Evolutionary conservation across 768 basidiomycete species (phyloP).

Genomic region (Auricularia sp.): DNA sequence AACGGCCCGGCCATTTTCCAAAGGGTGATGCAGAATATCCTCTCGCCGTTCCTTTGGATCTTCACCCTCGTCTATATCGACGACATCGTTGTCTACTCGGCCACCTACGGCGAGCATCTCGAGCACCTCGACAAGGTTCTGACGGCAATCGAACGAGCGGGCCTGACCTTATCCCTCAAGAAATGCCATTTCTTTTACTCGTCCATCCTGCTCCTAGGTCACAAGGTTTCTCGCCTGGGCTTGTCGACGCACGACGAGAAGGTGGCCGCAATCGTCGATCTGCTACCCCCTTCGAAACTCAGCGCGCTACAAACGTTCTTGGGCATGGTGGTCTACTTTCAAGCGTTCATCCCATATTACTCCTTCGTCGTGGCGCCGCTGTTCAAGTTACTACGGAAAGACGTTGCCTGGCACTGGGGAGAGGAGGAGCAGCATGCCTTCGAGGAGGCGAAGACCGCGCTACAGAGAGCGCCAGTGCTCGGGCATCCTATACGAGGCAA

Average conservation of each 20-base stretch:
- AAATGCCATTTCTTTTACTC: slow-evolving; percentile 28
- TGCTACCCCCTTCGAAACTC: slow-evolving; percentile 17
- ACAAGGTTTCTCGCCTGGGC: no score
- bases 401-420: no score
- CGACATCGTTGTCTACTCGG: slow-evolving; percentile 29
- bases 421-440: slow-evolving; percentile 21
- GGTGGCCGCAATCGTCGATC: slow-evolving; percentile 23
- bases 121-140: slow-evolving; percentile 14
- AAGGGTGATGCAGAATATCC: no score
- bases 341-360: slow-evolving; percentile 19
- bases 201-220: slow-evolving; percentile 26
- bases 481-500: slow-evolving; percentile 19
- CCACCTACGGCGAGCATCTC: slow-evolving; percentile 21
- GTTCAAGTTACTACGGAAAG: slow-evolving; percentile 10
- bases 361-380: no score
- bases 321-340: slow-evolving; percentile 31
- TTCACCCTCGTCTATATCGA: no score
- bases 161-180: slow-evolving; percentile 24
- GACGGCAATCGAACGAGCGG: slow-evolving; percentile 15
- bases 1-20: slow-evolving; percentile 25
- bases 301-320: slow-evolving; percentile 24
- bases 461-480: slow-evolving; percentile 25
- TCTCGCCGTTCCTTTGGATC: no score
- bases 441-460: slow-evolving; percentile 18
- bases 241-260: slow-evolving; percentile 30